Evolutionary conservation across 2,329 filamentous ascomycete genomes (phyloP), one percentile per base, ranked within the genome.

Genomic region (Neofusicoccum kwambonambiense): DNA sequence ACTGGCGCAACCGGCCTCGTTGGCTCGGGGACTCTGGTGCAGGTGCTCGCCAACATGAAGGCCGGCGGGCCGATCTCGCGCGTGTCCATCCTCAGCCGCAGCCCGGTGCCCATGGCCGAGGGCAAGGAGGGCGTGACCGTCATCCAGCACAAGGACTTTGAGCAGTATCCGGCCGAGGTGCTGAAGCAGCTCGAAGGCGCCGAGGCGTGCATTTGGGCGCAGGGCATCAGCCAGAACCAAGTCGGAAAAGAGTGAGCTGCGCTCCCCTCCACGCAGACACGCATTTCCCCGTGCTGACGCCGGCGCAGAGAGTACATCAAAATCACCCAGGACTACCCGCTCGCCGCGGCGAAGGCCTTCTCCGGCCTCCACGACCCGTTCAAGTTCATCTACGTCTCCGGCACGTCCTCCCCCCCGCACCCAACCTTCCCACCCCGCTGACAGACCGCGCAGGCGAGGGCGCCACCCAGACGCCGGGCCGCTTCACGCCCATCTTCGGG

Each of bases 171-270:
- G 41, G 70, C 82, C 17, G 79, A 80, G 0, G 69, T 92, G 2
- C 80, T 92, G 9, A 75, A 78, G 3, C 80, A 88, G 71, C 79
- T 93, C 0, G 80, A 82, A 61, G 89, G 86, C 22, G 90, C 90
- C 0, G 78, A 83, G 7, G 90, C 87, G 1, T 90, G 87, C 66
- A 87, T 93, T 1, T 93, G 90, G 90, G 90, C 90, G 0, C 80
- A 89, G 72, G 90, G 90, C 0, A 86, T 88, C 54, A 87, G 84
- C 67, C 84, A 88, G 70, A 86, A 75, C 11, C 77, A 83, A 45
- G 88, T 91, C 7, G 73, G 73, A 64, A 86, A 85, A 66, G 85
- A 89, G 83, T 88, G 71, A 66, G 83, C 72, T 15, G 50, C 65
- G 27, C 13, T 1, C 4, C 1, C 27, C 9, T 34, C 17, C 27